Evolutionary conservation across 768 basidiomycete species (phyloP), one percentile per base, ranked within the genome.

Genomic region (Galerina marginata): DNA sequence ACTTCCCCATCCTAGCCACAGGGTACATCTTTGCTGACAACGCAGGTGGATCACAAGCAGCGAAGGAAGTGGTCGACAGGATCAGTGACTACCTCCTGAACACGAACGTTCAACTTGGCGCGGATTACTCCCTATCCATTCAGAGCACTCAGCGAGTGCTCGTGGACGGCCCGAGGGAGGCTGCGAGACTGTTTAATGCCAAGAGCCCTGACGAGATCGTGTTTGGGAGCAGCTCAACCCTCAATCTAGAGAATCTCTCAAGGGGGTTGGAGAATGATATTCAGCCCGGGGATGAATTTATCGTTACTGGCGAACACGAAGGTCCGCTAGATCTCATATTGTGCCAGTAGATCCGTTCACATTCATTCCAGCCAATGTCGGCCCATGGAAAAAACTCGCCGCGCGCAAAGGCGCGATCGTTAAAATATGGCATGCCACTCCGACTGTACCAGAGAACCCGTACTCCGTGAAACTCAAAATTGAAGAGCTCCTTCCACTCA

Each of bases 251-350:
- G 69, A 91, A 92, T 66, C 78, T 92, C 0, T 80, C 90, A 0
- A 75, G 89, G 4, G 83, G 85, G 0, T 67, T 92, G 56, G 89
- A 89, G 37, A 66, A 63, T 0, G 81, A 81, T 53, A 77, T 92
- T 26, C 68, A 80, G 38, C 60, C 74, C 0, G 88, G 83, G 3
- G 91, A 92, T 59, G 91, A 93, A 71, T 86, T 93, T 57, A 86
- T 94, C 55, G 69, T 92, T n/a, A 90, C 89, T 0, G 84, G 83
- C 1, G 92, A 93, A 68, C 92, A 94, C 63, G 91, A 94, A 80
- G 86, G 90, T 91, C 38, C 5, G 51, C 25, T 39, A 6, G 15
- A 40, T 56, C 60, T 20, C 12, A 33, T 7, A 12, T 26, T 3
- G 4, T 23, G 10, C 12, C 25, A 43, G 43, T 1, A 26, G 20